A percentile compares a stretch with the other conserved stretches of the same genome.
phyloP scores from a whole-genome alignment of 2,329 filamentous ascomycete genomes.

The Penicillium sp. region DNA sequence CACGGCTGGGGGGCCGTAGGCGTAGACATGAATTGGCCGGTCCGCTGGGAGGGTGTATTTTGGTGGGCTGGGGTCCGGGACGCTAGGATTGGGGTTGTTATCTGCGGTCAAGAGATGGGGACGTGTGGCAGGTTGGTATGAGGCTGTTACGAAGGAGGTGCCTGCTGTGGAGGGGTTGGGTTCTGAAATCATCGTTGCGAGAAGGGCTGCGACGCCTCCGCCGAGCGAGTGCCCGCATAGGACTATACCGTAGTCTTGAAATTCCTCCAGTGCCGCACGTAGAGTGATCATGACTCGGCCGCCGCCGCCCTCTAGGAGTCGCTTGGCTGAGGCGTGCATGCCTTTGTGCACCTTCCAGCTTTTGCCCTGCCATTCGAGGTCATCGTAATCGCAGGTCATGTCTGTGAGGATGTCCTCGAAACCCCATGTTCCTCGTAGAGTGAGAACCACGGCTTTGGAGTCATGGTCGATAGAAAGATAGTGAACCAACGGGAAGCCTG shows the following conservation, averaged over 20 bases:
- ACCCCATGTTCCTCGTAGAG: constrained; percentile 67
- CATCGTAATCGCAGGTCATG: constrained; percentile 71
- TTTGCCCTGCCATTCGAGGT: constrained; percentile 57
- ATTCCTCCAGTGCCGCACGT: constrained; percentile 63
- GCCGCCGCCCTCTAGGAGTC: constrained; percentile 65
- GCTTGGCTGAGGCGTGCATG: constrained; percentile 67
- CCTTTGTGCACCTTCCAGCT: constrained; percentile 71
- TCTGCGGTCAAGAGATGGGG: constrained; percentile 38
- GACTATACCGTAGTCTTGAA: constrained; percentile 67
- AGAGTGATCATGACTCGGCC: constrained; percentile 65
- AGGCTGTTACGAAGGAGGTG: constrained; percentile 62
- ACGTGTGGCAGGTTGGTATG: constrained; percentile 34
- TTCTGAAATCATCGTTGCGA: constrained; percentile 69
- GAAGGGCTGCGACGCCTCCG: constrained; percentile 65
- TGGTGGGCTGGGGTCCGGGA: constrained; percentile 12
- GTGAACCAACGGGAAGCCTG: constrained; percentile 68
- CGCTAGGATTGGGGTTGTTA: constrained; percentile 18
- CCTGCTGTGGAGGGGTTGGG: constrained; percentile 50
- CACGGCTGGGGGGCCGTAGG: constrained; percentile 71
- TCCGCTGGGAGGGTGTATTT: constrained; percentile 59
- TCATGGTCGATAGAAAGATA: constrained; percentile 70
- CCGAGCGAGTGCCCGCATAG: constrained; percentile 68
- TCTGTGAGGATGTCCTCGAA: constrained; percentile 73
- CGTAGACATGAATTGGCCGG: constrained; percentile 73
- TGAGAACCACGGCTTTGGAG: constrained; percentile 69